phyloP scores from a whole-genome alignment of 345 rosid species.

The Microcos paniculata region DNA sequence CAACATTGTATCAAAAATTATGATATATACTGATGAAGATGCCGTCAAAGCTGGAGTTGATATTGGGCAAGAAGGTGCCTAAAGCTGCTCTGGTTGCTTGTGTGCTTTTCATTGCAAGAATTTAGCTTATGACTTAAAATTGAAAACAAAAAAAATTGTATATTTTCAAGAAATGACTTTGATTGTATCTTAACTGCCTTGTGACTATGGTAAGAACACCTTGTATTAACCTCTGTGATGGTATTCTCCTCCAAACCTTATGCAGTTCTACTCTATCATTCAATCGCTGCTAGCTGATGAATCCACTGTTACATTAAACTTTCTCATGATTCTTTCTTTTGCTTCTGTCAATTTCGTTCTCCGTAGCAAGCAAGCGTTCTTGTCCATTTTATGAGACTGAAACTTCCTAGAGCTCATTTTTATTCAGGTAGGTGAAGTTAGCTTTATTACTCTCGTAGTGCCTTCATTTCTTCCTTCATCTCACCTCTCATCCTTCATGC shows the following conservation, averaged over 20 bases:
- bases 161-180: constrained; percentile 13
- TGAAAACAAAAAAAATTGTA: constrained; percentile 13
- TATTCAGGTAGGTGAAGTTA: neutral
- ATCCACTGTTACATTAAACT: too few relatives aligned
- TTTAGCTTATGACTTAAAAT: constrained; percentile 1
- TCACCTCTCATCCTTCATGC: too few relatives aligned
- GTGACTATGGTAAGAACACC: neutral
- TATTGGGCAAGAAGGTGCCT: constrained; percentile 5
- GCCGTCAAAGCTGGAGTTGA: neutral
- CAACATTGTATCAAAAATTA: constrained; percentile 31
- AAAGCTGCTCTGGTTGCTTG: constrained; percentile 7
- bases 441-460: too few relatives aligned
- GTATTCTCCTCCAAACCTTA: neutral
- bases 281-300: neutral
- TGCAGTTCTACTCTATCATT: neutral
- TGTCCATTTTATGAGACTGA: too few relatives aligned
- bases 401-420: too few relatives aligned
- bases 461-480: too few relatives aligned
- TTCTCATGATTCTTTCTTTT: too few relatives aligned
- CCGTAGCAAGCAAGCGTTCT: too few relatives aligned
- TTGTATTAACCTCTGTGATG: constrained; percentile 13
- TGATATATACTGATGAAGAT: constrained; percentile 27
- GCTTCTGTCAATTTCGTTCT: too few relatives aligned
- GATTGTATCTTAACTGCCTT: constrained; percentile 10
- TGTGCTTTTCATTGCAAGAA: constrained; percentile 12